phyloP scores from a whole-genome alignment of 2,329 filamentous ascomycete species.

The Karstenula rhodostoma region DNA sequence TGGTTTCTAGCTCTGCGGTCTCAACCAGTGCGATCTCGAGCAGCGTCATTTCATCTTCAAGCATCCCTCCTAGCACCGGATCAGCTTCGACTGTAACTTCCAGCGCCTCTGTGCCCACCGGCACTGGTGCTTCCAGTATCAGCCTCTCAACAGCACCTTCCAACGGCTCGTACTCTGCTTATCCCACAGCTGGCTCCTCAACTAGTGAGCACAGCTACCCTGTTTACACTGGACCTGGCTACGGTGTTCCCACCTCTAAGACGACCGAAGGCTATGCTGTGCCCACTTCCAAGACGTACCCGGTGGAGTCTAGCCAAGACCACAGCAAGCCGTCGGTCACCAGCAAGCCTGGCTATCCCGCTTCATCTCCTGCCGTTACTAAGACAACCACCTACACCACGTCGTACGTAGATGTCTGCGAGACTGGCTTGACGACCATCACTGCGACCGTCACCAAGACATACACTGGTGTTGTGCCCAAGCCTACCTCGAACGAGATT shows the following conservation, averaged over 20 bases:
- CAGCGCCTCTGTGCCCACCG: constrained; percentile 4
- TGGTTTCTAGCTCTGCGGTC: no score
- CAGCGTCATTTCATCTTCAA: not conserved
- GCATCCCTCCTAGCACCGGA: not conserved
- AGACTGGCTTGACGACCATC: constrained; percentile 45
- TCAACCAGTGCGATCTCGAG: no score
- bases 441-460: constrained; percentile 43
- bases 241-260: not conserved
- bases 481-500: constrained; percentile 26
- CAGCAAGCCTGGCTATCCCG: constrained; percentile 23
- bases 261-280: not conserved
- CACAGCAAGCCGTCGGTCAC: constrained; percentile 23
- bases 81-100: not conserved
- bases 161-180: constrained; percentile 1
- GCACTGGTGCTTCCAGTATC: not conserved
- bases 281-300: not conserved
- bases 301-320: constrained; percentile 9
- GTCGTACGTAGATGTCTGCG: constrained; percentile 48
- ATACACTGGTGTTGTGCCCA: constrained; percentile 26
- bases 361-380: constrained; percentile 20
- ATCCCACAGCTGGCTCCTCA: constrained; percentile 4
- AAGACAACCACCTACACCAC: constrained; percentile 32
- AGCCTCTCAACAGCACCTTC: constrained; percentile 2
- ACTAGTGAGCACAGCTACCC: constrained; percentile 9
- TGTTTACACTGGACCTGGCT: constrained; percentile 16